Conservation (phyloP, 2,329 filamentous ascomycete species). For the Eurotiales sp. region DNA sequence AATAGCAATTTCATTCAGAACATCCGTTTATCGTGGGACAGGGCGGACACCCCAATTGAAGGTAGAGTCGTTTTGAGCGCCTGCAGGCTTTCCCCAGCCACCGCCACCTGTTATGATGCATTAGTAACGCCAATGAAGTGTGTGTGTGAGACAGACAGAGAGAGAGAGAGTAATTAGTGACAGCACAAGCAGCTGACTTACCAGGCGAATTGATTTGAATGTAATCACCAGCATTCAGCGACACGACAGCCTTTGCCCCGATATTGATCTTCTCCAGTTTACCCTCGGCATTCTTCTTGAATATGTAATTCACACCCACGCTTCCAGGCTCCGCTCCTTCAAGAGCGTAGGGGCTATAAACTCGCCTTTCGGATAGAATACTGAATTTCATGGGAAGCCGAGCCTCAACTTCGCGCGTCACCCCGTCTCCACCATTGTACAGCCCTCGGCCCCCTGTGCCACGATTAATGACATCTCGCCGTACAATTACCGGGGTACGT, state of each 20-base stretch:
- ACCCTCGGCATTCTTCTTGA: slow-evolving; percentile 12
- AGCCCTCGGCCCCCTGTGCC: slow-evolving; percentile 61
- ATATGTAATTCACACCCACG: slow-evolving; percentile 14
- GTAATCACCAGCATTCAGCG: slow-evolving; percentile 10
- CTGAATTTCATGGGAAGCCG: slow-evolving; percentile 69
- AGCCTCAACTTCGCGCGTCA: slow-evolving; percentile 73
- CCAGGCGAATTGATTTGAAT: slow-evolving; percentile 16
- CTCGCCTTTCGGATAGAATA: slow-evolving; percentile 68
- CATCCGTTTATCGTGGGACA: not conserved
- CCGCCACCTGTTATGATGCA: slow-evolving; percentile 7
- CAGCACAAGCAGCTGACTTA: too few species aligned
- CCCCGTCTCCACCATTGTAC: slow-evolving; percentile 66
- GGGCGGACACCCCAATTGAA: not conserved
- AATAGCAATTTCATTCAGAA: too few species aligned
- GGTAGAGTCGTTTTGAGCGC: not conserved
- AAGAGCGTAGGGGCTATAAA: slow-evolving; percentile 71
- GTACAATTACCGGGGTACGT: slow-evolving; percentile 66
- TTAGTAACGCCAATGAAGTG: slow-evolving; percentile 8
- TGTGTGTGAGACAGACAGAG: too few species aligned
- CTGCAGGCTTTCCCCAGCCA: slow-evolving; percentile 12
- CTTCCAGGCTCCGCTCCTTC: slow-evolving; percentile 60
- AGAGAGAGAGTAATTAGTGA: too few species aligned
- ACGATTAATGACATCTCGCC: slow-evolving; percentile 61
- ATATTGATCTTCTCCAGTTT: slow-evolving; percentile 15
- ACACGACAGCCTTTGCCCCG: slow-evolving; percentile 12